Evolutionary conservation across 2,329 filamentous ascomycete genomes (phyloP).

Genomic region (Sarocladium kiliense): DNA sequence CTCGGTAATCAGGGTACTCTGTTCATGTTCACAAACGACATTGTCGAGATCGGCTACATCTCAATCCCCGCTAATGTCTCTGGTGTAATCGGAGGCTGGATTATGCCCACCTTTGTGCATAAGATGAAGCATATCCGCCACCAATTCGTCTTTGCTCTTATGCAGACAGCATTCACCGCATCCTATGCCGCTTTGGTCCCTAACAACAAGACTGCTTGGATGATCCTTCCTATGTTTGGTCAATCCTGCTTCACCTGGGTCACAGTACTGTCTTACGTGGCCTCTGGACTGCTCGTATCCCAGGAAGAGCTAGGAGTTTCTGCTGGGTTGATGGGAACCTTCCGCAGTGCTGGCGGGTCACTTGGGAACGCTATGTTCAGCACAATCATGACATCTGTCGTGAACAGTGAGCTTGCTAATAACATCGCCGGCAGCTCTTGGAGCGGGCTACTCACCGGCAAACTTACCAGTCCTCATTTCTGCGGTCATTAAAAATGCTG

Average conservation of each 20-base stretch:
- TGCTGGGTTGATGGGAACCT: neutral
- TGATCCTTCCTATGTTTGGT: conserved; percentile 4
- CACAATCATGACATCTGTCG: neutral
- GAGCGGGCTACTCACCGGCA: neutral
- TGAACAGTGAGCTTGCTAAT: conserved; percentile 1
- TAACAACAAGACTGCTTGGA: conserved; percentile 3
- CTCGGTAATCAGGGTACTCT: conserved; percentile 6
- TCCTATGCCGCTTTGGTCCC: conserved; percentile 2
- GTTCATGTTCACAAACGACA: conserved; percentile 9
- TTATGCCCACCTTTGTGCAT: conserved; percentile 6
- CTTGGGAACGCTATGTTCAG: conserved; percentile 6
- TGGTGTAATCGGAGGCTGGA: neutral
- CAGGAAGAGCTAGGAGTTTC: conserved; percentile 6
- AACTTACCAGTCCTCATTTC: neutral
- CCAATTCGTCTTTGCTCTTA: conserved; percentile 1
- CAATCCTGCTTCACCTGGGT: conserved; percentile 8
- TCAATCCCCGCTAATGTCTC: conserved; percentile 4
- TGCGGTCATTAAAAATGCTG: conserved; percentile 5
- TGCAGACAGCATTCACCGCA: conserved; percentile 4
- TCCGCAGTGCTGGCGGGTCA: conserved; percentile 2
- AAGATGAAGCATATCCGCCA: conserved; percentile 7
- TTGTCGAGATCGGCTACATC: conserved; percentile 1
- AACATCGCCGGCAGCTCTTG: neutral
- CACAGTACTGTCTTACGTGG: neutral
- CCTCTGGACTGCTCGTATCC: neutral